Percentiles rank a stretch among this genome's conserved stretches.
These are phyloP conservation scores for Tephrocybe sp. DNA, from an alignment of 768 basidiomycete species.

Conservation along the genomic window DNA sequence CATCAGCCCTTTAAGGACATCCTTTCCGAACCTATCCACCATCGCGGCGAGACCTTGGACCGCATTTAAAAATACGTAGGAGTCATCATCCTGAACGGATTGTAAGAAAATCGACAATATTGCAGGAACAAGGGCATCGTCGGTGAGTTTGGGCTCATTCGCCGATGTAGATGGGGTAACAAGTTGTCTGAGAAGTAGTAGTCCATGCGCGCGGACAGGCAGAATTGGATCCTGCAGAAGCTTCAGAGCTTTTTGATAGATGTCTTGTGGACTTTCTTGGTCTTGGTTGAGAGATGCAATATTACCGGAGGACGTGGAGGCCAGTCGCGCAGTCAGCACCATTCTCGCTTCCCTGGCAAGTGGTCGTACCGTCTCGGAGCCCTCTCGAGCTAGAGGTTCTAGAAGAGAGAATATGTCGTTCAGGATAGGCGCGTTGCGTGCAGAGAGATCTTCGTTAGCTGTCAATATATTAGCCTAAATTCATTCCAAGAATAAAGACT, in stretches of 20 bases:
- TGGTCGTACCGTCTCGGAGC: conserved; percentile 45
- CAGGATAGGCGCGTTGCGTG: conserved; percentile 58
- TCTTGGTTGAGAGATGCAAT: conserved; percentile 22
- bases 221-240: conserved; percentile 89
- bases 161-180: conserved; percentile 39
- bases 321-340: conserved; percentile 79
- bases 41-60: conserved; percentile 88
- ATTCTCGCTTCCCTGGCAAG: conserved; percentile 78
- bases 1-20: conserved; percentile 67
- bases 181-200: conserved; percentile 78
- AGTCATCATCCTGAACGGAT: conserved; percentile 86
- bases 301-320: conserved; percentile 45
- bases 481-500: not conserved
- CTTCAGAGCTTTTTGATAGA: conserved; percentile 84
- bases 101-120: conserved; percentile 87
- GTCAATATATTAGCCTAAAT: not conserved
- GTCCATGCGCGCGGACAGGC: conserved; percentile 91
- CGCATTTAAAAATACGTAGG: conserved; percentile 92
- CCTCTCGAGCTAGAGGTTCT: conserved; percentile 49
- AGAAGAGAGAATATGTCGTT: conserved; percentile 69
- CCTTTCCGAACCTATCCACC: conserved; percentile 73
- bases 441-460: conserved; percentile 61
- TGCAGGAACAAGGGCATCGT: conserved; percentile 71
- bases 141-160: conserved; percentile 26
- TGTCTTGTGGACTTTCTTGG: conserved; percentile 51